Evolutionary conservation across 352 stramenopile genomes (phyloP).

Genomic region (Blastocystis sp.): DNA sequence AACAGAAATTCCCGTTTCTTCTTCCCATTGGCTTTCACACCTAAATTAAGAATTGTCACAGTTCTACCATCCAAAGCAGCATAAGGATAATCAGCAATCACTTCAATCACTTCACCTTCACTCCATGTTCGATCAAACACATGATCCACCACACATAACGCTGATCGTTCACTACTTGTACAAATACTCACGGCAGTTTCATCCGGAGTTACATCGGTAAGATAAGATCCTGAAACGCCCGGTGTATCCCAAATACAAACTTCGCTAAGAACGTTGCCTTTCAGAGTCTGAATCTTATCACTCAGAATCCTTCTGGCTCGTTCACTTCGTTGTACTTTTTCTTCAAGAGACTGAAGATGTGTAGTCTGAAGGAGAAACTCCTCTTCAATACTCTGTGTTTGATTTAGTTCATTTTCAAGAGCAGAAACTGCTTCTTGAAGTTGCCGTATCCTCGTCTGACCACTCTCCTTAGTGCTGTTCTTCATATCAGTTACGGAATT

Average conservation of each 20-base stretch:
- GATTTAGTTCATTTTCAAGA: not conserved
- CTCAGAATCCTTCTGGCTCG: constrained; percentile 26
- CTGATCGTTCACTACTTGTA: not conserved
- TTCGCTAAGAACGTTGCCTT: not conserved
- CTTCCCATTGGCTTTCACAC: not conserved
- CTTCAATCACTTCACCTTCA: not conserved
- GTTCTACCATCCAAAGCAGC: not conserved
- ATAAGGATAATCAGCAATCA: not conserved
- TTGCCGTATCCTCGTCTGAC: not conserved
- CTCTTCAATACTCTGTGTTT: not conserved
- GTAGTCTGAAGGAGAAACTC: not conserved
- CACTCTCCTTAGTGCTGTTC: constrained; percentile 24
- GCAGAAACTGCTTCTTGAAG: not conserved
- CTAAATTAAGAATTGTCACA: not conserved
- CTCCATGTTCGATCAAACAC: not conserved
- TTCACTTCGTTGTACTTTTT: constrained; percentile 1
- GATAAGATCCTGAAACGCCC: not conserved
- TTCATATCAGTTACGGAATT: not conserved
- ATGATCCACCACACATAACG: not conserved
- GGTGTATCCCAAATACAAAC: not conserved
- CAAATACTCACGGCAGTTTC: not conserved
- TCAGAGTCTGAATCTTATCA: constrained; percentile 14
- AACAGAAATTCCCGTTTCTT: constrained; percentile 27
- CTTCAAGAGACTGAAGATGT: not conserved
- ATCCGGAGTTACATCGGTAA: constrained; percentile 17